These are phyloP conservation scores for Hyphopichia khmerensis DNA, from an alignment of 1,139 yeast species.

Conservation along the genomic window DNA sequence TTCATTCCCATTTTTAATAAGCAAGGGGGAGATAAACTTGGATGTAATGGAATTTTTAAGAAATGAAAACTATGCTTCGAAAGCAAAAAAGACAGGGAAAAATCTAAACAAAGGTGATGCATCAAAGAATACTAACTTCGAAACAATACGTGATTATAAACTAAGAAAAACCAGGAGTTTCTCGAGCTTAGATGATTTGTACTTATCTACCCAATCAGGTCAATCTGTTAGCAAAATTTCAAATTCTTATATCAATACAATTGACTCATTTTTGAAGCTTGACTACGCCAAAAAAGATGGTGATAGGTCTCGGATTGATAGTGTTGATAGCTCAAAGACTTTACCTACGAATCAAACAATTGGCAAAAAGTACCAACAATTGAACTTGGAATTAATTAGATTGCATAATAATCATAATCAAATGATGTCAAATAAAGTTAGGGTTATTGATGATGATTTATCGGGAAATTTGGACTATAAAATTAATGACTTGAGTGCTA, in stretches of 20 bases:
- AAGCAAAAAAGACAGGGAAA: conserved; percentile 1
- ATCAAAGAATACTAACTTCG: neutral
- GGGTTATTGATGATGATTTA: conserved; percentile 33
- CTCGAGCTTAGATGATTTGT: conserved; percentile 41
- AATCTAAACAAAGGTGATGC: neutral
- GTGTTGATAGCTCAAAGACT: conserved; percentile 2
- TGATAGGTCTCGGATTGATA: conserved; percentile 5
- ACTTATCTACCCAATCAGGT: conserved; percentile 13
- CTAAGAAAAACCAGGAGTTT: conserved; percentile 36
- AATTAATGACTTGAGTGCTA: conserved; percentile 61
- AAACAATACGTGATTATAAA: neutral
- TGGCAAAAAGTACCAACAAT: conserved; percentile 22
- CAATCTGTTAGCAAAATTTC: conserved; percentile 25
- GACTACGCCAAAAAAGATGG: conserved; percentile 17
- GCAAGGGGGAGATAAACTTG: conserved; percentile 27
- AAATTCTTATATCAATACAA: conserved; percentile 19
- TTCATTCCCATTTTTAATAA: conserved; percentile 39
- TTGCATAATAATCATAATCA: conserved; percentile 28
- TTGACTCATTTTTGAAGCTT: conserved; percentile 20
- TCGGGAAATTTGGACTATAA: conserved; percentile 43
- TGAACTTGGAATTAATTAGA: conserved; percentile 32
- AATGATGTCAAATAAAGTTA: conserved; percentile 28
- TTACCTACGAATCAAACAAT: conserved; percentile 16
- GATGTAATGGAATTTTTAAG: conserved; percentile 24
- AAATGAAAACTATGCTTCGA: conserved; percentile 8